Evolutionary conservation across 371 early-diverging fungal genomes (phyloP), one percentile per base, ranked within the genome.

Genomic region (Mortierella polycephala): DNA sequence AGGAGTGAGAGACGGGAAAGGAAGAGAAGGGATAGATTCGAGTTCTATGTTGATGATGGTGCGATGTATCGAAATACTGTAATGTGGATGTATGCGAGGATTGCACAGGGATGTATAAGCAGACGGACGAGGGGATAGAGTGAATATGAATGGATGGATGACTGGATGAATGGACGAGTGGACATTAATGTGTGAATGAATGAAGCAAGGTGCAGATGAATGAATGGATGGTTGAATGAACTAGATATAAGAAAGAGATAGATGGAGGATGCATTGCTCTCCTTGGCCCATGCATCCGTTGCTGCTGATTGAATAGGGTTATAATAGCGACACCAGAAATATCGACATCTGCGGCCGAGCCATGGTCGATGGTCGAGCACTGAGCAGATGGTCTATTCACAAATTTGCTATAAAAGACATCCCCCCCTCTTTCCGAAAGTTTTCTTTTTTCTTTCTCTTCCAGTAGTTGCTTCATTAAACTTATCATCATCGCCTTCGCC

Each of bases 291-390:
- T n/a, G 51, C 51, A 51, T 51, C 20, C 51, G 30, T 30, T 30
- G 16, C 51, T 16, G 51, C 5, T 21, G 20, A 51, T 51, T 51
- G 51, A 51, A 51, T 51, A 51, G 51, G 18, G 51, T 18, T 51
- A 51, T 0, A 51, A 51, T 51, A 51, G 20, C 51, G n/a, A 51
- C 51, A 51, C 51, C 51, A 20, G 51, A 51, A 51, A 20, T 51
- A 13, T 16, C 18, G 20, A 13, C n/a, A 18, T 51, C 16, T 51
- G 18, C 20, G n/a, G n/a, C n/a, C n/a, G n/a, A n/a, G n/a, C n/a
- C n/a, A 16, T 21, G 51, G 12, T 11, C 4, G 30, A 30, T 30
- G 30, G 30, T 30, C 30, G 30, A 47, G 47, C 47, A 47, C 47
- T 5, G 47, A 47, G 47, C n/a, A 12, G 47, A 12, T 14, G 47